These are phyloP conservation scores for Candida suzukii DNA, from an alignment of 805 yeast species.

Conservation along the genomic window DNA sequence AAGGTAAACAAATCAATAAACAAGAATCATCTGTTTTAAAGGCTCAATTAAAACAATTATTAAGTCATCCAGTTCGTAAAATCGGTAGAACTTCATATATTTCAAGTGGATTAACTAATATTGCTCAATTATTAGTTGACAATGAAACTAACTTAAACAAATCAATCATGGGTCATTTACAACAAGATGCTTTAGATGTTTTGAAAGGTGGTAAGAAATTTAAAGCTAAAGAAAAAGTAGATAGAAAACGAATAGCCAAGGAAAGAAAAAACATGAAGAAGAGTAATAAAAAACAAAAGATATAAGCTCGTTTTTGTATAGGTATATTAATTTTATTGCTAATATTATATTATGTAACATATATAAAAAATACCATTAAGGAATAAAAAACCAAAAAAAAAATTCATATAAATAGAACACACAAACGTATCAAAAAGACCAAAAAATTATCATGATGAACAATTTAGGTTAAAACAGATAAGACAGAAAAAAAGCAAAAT, in stretches of 20 bases:
- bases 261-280: conserved; percentile 3
- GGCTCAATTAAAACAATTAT: conserved; percentile 44
- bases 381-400: conserved; percentile 1
- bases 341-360: no score
- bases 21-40: conserved; percentile 40
- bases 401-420: background rate
- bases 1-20: conserved; percentile 44
- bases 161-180: conserved; percentile 62
- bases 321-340: no score
- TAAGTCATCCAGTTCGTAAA: conserved; percentile 51
- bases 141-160: conserved; percentile 42
- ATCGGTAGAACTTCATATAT: conserved; percentile 64
- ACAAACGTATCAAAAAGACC: background rate
- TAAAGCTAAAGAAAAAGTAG: conserved; percentile 6
- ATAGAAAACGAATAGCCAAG: no score
- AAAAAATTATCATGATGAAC: no score
- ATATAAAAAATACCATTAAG: background rate
- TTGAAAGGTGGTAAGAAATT: conserved; percentile 28
- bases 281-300: conserved; percentile 1
- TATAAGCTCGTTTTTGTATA: background rate
- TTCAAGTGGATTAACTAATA: conserved; percentile 70
- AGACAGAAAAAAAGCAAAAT: no score
- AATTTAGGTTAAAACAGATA: no score
- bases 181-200: conserved; percentile 60
- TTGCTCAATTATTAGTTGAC: conserved; percentile 67